Percentiles rank a stretch among this genome's conserved stretches.
phyloP scores from a whole-genome alignment of 805 yeast species.

The Candida fluviatilis region DNA sequence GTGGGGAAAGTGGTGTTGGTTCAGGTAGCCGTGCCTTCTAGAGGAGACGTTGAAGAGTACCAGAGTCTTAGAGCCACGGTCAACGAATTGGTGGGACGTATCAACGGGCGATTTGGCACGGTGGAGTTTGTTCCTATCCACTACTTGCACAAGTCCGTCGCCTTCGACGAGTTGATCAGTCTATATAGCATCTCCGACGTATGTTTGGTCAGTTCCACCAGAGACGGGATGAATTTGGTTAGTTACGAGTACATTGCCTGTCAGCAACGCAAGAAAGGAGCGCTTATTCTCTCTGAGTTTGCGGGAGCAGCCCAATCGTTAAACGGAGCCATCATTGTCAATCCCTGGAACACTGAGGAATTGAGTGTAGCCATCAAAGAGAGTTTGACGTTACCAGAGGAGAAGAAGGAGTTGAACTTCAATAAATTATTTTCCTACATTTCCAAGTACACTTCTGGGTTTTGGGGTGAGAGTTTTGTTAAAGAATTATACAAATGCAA shows the following conservation, averaged over 20 bases:
- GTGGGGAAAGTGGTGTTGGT: conserved; percentile 93
- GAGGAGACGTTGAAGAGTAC: conserved; percentile 98
- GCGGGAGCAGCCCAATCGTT: conserved; percentile 99
- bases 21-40: conserved; percentile 95
- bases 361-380: conserved; percentile 81
- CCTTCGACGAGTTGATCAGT: conserved; percentile 88
- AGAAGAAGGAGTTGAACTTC: conserved; percentile 75
- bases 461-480: conserved; percentile 97
- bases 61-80: conserved; percentile 91
- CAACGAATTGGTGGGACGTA: conserved; percentile 93
- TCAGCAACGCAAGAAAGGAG: conserved; percentile 81
- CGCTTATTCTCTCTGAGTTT: conserved; percentile 85
- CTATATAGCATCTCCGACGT: conserved; percentile 83
- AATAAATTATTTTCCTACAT: conserved; percentile 82
- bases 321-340: conserved; percentile 89
- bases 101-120: conserved; percentile 94
- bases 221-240: conserved; percentile 98
- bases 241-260: conserved; percentile 96
- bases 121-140: conserved; percentile 97
- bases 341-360: conserved; percentile 99
- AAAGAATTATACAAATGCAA: conserved; percentile 60
- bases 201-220: conserved; percentile 87
- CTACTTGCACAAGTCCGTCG: conserved; percentile 87
- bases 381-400: conserved; percentile 79
- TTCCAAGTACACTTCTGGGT: conserved; percentile 89